A percentile compares a stretch with the other conserved stretches of the same genome.
Conservation (phyloP, 768 basidiomycete genomes). For the Pleurotus platypus region DNA sequence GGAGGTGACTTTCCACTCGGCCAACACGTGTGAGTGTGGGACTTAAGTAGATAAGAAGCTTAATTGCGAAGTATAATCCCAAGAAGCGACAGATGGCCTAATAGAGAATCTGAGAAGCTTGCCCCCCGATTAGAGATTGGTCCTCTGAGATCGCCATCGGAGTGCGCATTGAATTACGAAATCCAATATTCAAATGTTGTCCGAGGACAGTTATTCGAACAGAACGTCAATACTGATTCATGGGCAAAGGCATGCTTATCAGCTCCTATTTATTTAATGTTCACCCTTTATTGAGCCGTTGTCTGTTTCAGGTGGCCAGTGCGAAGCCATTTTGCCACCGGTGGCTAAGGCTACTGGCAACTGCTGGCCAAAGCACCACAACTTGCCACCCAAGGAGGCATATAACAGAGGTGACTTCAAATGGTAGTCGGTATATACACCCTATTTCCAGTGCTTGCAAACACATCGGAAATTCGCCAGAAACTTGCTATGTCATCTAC, state of each 20-base stretch:
- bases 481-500: too few relatives aligned
- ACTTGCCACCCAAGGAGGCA: too few relatives aligned
- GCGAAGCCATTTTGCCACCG: too few relatives aligned
- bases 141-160: slow-evolving; percentile 1
- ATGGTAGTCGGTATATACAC: too few relatives aligned
- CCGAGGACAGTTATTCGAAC: not conserved
- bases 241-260: not conserved
- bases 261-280: not conserved
- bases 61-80: slow-evolving; percentile 3
- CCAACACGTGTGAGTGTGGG: not conserved
- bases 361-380: too few relatives aligned
- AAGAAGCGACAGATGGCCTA: slow-evolving; percentile 4
- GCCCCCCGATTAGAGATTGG: not conserved
- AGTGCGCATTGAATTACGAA: not conserved
- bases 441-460: too few relatives aligned
- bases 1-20: not conserved
- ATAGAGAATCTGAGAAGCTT: slow-evolving; percentile 2
- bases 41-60: slow-evolving; percentile 7
- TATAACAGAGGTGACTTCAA: too few relatives aligned
- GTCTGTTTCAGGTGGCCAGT: too few relatives aligned
- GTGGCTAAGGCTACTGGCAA: too few relatives aligned
- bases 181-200: not conserved
- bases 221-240: not conserved
- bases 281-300: too few relatives aligned
- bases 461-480: too few relatives aligned